phyloP scores from a whole-genome alignment of 257 asterid species.

The Haberlea rhodopensis region DNA sequence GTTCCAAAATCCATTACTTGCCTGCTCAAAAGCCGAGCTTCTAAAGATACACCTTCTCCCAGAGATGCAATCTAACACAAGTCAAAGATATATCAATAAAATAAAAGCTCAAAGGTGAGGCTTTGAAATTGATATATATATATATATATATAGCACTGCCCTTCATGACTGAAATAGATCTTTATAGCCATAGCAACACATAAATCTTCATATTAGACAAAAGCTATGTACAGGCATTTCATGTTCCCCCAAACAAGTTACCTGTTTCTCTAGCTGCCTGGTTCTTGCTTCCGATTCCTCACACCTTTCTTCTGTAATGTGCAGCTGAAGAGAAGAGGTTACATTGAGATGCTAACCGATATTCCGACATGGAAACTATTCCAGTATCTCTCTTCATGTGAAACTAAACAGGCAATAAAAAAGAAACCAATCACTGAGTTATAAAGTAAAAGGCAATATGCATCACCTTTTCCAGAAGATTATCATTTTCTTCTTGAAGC shows the following conservation, averaged over 20 bases:
- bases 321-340: constrained; percentile 57
- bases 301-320: constrained; percentile 75
- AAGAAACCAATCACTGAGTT: neutral
- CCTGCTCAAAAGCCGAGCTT: constrained; percentile 96
- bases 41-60: constrained; percentile 94
- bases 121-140: neutral
- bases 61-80: constrained; percentile 73
- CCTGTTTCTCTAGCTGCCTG: constrained; percentile 91
- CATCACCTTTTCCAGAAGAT: constrained; percentile 78
- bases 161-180: neutral
- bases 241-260: constrained; percentile 23
- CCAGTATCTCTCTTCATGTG: neutral
- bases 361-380: neutral
- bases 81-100: constrained; percentile 10
- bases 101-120: neutral
- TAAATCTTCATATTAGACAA: neutral
- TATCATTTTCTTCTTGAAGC: constrained; percentile 98
- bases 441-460: constrained; percentile 24
- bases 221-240: neutral
- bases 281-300: constrained; percentile 96
- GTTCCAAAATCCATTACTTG: constrained; percentile 30
- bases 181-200: neutral
- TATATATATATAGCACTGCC: neutral
- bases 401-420: constrained; percentile 11
- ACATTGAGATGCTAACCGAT: constrained; percentile 27